Evolutionary conservation across 805 yeast genomes (phyloP), one percentile per base, ranked within the genome.

Genomic region (Starmerella etchellsii): DNA sequence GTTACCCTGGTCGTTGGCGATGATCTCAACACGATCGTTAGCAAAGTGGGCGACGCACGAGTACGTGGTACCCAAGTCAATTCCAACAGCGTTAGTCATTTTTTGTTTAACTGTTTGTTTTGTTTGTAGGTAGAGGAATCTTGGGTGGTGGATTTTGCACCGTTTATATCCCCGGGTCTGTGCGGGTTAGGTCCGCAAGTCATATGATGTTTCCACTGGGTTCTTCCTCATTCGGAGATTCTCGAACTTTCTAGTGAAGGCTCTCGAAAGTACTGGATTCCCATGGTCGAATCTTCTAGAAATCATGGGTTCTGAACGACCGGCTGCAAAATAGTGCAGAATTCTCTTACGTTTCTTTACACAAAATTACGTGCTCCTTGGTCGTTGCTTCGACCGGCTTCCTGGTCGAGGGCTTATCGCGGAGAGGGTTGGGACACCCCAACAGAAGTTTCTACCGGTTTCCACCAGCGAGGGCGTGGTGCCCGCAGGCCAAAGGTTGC

Each of bases 1-100:
- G 74, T 88, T 87, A 71, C 97, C 97, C 70, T 88, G 96, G 65
- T 87, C 95, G 61, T 87, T 87, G 56, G 96, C 95, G 58, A 87
- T 76, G 59, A 87, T 87, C 60, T 88, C 96, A 46, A 87, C 96
- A 56, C 94, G 71, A 60, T 82, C 93, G 56, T 81, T 80, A 37
- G 78, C 63, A 63, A 73, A 76, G 64, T 74, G 85, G 58, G 95
- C 97, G 48, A 88, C 97, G 76, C 96, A 87, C 11, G 95, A 87
- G 74, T 87, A 87, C 5, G 97, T 87, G 50, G 97, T 87, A 62
- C 96, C 95, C 70, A 85, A 79, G 73, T 84, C 54, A 44, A 50
- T 50, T 28, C 54, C 54, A 47, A 50, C 51, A 25, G 54, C 52
- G 49, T 50, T 49, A 41, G 49, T 41, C 54, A 50, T 50, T 30